A percentile compares a stretch with the other conserved stretches of the same genome.
phyloP scores from a whole-genome alignment of 495 filamentous ascomycete species.

The Aeminium ludgeri region DNA sequence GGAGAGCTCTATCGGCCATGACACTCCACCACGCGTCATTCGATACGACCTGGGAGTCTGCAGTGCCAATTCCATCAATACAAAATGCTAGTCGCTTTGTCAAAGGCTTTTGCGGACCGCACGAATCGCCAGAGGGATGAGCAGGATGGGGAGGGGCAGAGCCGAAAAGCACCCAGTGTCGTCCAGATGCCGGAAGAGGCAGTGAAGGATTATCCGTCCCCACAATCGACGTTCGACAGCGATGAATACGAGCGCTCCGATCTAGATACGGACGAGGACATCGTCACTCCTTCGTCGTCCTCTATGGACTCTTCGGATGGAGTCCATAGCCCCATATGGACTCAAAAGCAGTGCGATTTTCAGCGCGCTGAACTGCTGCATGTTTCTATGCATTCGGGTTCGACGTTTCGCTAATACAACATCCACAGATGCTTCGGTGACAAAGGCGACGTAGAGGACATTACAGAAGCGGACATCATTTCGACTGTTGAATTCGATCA shows the following conservation, averaged over 20 bases:
- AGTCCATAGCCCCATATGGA: neutral
- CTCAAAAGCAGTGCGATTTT: neutral
- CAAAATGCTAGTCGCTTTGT: constrained; percentile 11
- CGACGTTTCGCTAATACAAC: neutral
- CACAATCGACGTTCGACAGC: too few relatives aligned
- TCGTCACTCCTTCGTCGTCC: neutral
- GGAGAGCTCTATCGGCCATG: constrained; percentile 1
- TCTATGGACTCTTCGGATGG: neutral
- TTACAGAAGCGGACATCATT: constrained; percentile 99
- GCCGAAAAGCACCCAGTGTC: neutral
- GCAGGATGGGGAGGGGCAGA: neutral
- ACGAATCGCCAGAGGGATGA: constrained; percentile 5
- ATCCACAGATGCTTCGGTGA: constrained; percentile 66
- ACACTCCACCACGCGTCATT: neutral
- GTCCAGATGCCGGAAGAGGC: neutral
- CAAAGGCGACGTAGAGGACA: constrained; percentile 98
- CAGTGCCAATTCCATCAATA: neutral
- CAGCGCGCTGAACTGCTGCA: neutral
- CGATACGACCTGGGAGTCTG: neutral
- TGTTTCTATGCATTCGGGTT: neutral
- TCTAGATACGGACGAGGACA: neutral
- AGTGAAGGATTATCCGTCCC: too few relatives aligned
- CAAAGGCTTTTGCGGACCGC: constrained; percentile 4
- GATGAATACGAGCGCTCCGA: neutral
- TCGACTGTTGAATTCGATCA: constrained; percentile 99